Conservation (phyloP, 2,329 filamentous ascomycete species). For the Magnaporthales sp. region DNA sequence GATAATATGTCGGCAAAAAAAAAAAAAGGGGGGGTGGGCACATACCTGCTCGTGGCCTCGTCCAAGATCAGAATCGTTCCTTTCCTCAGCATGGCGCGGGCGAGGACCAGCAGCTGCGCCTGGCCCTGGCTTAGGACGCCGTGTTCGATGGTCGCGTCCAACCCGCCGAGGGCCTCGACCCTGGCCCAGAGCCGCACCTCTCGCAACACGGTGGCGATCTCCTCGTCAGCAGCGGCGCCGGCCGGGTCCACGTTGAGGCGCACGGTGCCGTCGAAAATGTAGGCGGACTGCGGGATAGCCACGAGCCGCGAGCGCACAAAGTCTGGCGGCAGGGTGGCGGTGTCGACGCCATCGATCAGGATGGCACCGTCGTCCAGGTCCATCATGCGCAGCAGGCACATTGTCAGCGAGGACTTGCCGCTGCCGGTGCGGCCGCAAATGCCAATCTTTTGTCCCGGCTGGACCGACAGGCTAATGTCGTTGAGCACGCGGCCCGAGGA, state of each 20-base stretch:
- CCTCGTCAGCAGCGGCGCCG: slow-evolving; percentile 23
- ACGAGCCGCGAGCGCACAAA: slow-evolving; percentile 25
- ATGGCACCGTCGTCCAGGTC: slow-evolving; percentile 34
- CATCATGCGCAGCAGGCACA: slow-evolving; percentile 36
- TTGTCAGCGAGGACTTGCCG: slow-evolving; percentile 20
- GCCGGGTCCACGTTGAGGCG: slow-evolving; percentile 40
- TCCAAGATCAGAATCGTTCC: slow-evolving; percentile 35
- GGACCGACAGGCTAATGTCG: slow-evolving; percentile 17
- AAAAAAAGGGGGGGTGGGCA: not conserved
- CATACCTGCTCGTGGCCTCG: slow-evolving; percentile 29
- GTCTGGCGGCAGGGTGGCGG: slow-evolving; percentile 15
- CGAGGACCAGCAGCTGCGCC: slow-evolving; percentile 40
- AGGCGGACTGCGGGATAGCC: slow-evolving; percentile 40
- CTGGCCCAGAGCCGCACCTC: slow-evolving; percentile 14
- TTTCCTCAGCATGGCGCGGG: slow-evolving; percentile 32
- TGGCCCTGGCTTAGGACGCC: slow-evolving; percentile 32
- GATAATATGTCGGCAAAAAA: not conserved
- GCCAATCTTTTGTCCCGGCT: slow-evolving; percentile 22
- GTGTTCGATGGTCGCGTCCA: slow-evolving; percentile 25
- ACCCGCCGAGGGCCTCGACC: slow-evolving; percentile 27
- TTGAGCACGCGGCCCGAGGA: slow-evolving; percentile 12
- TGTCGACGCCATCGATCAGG: slow-evolving; percentile 33
- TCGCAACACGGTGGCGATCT: slow-evolving; percentile 12
- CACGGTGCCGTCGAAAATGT: slow-evolving; percentile 38
- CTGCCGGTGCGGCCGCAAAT: slow-evolving; percentile 26